Base-by-base conservation (phyloP, 345 rosid species). In the Euphorbia pulcherrima region DNA sequence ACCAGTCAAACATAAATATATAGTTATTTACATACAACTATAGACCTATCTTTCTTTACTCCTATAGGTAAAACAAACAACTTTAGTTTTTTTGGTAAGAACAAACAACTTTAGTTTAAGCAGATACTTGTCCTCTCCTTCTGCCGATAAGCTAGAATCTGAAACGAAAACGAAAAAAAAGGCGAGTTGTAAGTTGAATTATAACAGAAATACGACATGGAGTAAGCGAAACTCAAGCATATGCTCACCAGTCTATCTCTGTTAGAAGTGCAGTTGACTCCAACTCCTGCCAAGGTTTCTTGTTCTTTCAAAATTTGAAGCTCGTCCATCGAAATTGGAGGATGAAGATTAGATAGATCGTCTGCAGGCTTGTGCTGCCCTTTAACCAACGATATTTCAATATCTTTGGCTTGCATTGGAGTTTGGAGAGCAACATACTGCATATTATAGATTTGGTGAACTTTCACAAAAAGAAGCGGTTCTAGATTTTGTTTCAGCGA, bases 221-320 rank as follows among this genome's bases (percentile, higher is more conserved):
- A 57, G 20, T 27, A 27, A n/a, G 35, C 37, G 0, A 57, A 3
- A 39, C 5, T 24, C 16, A 64, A 14, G 51, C 28, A 47, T 21
- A 16, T 7, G 59, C 80, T 77, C 56, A 86, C 90, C 90, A 86
- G 37, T 63, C 73, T 60, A 60, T 81, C 75, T 58, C 68, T 72
- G 20, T 60, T 70, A 60, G 73, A 72, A 62, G 69, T 50, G 67
- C 72, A 55, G 24, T 76, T 78, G 56, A 67, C 78, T 29, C 67
- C 68, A 48, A 82, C 68, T 68, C 75, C 75, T 13, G 79, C 78
- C 68, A 84, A 62, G 64, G 85, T 82, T 64, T 85, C 90, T 63
- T 83, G 78, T 67, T 74, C 83, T 69, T 81, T 84, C 74, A 91
- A 76, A 80, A 74, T 77, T 73, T 79, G 85, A 78, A 84, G 77